A percentile compares a stretch with the other conserved stretches of the same genome.
Conservation (phyloP, 495 filamentous ascomycete genomes). For the Penicillium ochrochloron region DNA sequence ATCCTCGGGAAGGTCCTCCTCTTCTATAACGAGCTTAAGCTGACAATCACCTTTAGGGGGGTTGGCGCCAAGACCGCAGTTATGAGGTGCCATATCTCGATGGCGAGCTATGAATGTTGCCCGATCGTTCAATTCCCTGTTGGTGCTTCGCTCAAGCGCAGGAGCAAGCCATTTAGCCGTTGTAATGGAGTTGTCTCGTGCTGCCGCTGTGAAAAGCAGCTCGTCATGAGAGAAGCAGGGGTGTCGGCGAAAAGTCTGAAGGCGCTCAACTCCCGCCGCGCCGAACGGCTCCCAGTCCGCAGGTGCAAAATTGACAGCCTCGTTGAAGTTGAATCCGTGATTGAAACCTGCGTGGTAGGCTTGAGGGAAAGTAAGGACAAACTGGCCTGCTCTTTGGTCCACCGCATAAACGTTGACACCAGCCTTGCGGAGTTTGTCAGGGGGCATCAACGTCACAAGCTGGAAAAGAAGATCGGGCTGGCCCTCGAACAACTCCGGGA, state of each 20-base stretch:
- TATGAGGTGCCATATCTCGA: slow-evolving; percentile 54
- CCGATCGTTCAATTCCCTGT: slow-evolving; percentile 72
- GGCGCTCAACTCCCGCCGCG: slow-evolving; percentile 79
- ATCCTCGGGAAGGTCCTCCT: slow-evolving; percentile 81
- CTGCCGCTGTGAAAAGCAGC: slow-evolving; percentile 85
- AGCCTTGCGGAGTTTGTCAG: slow-evolving; percentile 92
- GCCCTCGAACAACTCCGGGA: slow-evolving; percentile 95
- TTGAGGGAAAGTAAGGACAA: slow-evolving; percentile 93
- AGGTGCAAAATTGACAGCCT: slow-evolving; percentile 98
- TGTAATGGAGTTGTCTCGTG: slow-evolving; percentile 79
- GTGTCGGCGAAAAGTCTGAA: slow-evolving; percentile 86
- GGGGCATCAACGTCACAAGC: slow-evolving; percentile 90
- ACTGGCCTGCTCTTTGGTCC: slow-evolving; percentile 93
- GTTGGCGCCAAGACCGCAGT: slow-evolving; percentile 48
- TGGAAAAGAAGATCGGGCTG: slow-evolving; percentile 98
- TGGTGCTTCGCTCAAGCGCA: slow-evolving; percentile 75
- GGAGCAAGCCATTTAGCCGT: slow-evolving; percentile 95
- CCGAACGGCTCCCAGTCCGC: slow-evolving; percentile 96
- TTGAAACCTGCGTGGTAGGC: slow-evolving; percentile 95
- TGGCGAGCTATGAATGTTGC: slow-evolving; percentile 69
- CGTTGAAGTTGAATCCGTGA: slow-evolving; percentile 98
- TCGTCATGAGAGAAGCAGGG: slow-evolving; percentile 98
- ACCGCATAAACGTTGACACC: slow-evolving; percentile 91
- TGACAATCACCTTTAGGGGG: slow-evolving; percentile 41
- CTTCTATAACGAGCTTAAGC: slow-evolving; percentile 57